Percentiles rank a stretch among this genome's conserved stretches.
These are phyloP conservation scores for Aphanomyces euteiches DNA, from an alignment of 352 stramenopile genomes.

Conservation along the genomic window DNA sequence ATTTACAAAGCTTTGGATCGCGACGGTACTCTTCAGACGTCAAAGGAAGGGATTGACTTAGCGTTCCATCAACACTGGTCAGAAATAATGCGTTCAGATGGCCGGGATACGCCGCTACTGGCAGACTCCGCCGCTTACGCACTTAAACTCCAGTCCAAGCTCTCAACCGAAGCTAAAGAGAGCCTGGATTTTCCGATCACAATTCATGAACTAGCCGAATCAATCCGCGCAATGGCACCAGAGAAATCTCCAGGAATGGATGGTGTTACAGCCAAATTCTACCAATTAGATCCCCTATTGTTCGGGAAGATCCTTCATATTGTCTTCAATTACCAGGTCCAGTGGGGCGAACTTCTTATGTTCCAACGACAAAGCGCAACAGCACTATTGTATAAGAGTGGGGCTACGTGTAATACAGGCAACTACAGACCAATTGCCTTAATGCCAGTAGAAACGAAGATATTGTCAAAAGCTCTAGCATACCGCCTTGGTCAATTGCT, in stretches of 20 bases:
- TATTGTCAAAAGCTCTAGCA: conserved; percentile 24
- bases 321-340: conserved; percentile 34
- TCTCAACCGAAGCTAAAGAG: no score
- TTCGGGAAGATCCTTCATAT: conserved; percentile 32
- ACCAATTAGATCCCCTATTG: conserved; percentile 29
- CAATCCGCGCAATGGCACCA: conserved; percentile 6
- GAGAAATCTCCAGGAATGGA: conserved; percentile 23
- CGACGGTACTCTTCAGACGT: no score
- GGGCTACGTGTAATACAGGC: conserved; percentile 4
- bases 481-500: not conserved
- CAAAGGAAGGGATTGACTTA: no score
- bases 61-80: no score
- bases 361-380: conserved; percentile 32
- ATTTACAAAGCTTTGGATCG: no score
- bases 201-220: no score
- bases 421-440: conserved; percentile 37
- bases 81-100: no score
- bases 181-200: no score
- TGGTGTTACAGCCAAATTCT: conserved; percentile 33
- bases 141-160: no score
- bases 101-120: no score
- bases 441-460: conserved; percentile 37
- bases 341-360: conserved; percentile 30
- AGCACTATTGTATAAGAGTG: conserved; percentile 31
- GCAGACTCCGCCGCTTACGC: no score